Base-by-base conservation (phyloP, 1,139 yeast genomes). In the Pichia sp. region DNA sequence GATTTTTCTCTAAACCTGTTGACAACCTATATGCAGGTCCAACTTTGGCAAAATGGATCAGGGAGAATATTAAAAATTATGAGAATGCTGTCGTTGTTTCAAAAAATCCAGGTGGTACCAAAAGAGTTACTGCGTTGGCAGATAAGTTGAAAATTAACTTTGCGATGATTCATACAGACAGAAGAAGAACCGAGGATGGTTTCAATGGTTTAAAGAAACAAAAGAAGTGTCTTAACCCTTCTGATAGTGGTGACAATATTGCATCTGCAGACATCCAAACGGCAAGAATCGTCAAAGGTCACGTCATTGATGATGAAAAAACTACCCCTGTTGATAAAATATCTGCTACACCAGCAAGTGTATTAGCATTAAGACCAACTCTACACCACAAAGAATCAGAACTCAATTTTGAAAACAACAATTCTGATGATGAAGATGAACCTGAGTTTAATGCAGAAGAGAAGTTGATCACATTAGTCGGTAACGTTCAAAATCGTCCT, bases 161-260 rank as follows among this genome's bases (percentile, higher is more conserved):
- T 59, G 99, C 98, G 46, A 91, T 93, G 97, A 91, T 93, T 53
- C 97, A 93, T 61, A 91, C 98, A 25, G 98, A 91, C 64, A 79
- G 97, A 60, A 82, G 96, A 63, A 80, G 98, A 64, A 77, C 81
- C 36, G 81, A 80, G 55, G 95, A 84, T 62, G 72, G 75, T 42
- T 82, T 77, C 53, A 63, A 64, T 40, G 60, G 49, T 31, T 35
- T 47, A 9, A 45, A 41, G 84, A 77, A 49, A 37, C 39, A 42
- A 15, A 35, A 28, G n/a, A 31, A 37, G 5, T 11, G 15, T 23
- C 22, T 17, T 4, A 36, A 23, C 6, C 26, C 20, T 34, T 14
- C 30, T n/a, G 24, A 18, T 11, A 25, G 20, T 49, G 85, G 79
- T 50, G 77, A 78, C 51, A 76, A 81, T 46, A 80, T 83, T 42